phyloP scores from a whole-genome alignment of 805 yeast genomes.

The Vanderwaltozyma tropicalis region DNA sequence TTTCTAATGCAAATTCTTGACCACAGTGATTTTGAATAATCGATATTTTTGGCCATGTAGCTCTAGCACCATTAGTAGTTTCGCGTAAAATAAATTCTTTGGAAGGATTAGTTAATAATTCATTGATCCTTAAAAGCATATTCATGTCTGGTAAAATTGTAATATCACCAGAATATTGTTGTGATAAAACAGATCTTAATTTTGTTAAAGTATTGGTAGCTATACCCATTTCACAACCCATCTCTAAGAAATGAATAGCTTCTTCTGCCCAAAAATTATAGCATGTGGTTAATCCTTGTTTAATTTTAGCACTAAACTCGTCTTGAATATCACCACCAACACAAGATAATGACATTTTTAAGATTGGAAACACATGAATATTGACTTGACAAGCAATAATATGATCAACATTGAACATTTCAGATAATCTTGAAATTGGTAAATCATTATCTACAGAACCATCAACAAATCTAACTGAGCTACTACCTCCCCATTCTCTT shows the following conservation, averaged over 20 bases:
- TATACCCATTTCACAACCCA: conserved; percentile 67
- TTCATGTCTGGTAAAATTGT: conserved; percentile 78
- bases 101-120: conserved; percentile 71
- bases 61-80: conserved; percentile 72
- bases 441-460: conserved; percentile 94
- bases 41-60: conserved; percentile 89
- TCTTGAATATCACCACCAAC: conserved; percentile 62
- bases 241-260: conserved; percentile 63
- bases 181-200: conserved; percentile 65
- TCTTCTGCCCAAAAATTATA: conserved; percentile 60
- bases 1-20: conserved; percentile 77
- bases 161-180: conserved; percentile 86
- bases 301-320: conserved; percentile 45
- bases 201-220: conserved; percentile 65
- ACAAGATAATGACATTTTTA: conserved; percentile 55
- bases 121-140: conserved; percentile 43
- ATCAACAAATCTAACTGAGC: conserved; percentile 75
- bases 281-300: conserved; percentile 40
- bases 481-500: conserved; percentile 67
- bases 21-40: conserved; percentile 83
- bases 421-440: conserved; percentile 82
- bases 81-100: conserved; percentile 56
- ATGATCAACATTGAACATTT: conserved; percentile 95
- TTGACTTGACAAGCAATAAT: conserved; percentile 96
- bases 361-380: conserved; percentile 87